These are phyloP conservation scores for Pogostemon cablin DNA, from an alignment of 257 asterid species.

Conservation along the genomic window DNA sequence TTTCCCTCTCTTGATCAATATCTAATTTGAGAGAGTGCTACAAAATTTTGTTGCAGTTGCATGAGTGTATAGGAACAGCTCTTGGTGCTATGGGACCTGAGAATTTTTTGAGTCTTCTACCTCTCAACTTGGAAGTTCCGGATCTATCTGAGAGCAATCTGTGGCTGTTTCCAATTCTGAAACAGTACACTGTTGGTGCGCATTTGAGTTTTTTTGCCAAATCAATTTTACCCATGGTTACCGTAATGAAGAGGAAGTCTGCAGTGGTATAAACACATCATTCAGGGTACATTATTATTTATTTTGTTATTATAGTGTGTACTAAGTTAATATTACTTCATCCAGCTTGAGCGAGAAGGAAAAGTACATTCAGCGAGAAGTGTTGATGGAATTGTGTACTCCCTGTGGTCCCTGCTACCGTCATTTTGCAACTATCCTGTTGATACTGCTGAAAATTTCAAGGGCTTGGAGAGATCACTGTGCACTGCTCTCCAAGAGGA, in stretches of 20 bases:
- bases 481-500: slow-evolving; percentile 72
- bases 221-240: slow-evolving; percentile 59
- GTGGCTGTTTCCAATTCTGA: slow-evolving; percentile 92
- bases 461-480: slow-evolving; percentile 59
- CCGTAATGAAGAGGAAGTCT: slow-evolving; percentile 66
- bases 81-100: slow-evolving; percentile 93
- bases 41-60: slow-evolving; percentile 65
- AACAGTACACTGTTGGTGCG: slow-evolving; percentile 78
- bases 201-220: slow-evolving; percentile 64
- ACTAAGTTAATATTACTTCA: slow-evolving; percentile 21
- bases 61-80: slow-evolving; percentile 87
- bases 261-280: slow-evolving; percentile 54
- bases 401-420: slow-evolving; percentile 95
- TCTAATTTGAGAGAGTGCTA: slow-evolving; percentile 23
- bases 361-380: slow-evolving; percentile 61
- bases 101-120: slow-evolving; percentile 62
- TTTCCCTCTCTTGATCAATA: background rate
- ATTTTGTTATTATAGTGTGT: slow-evolving; percentile 19
- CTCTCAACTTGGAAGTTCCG: slow-evolving; percentile 67
- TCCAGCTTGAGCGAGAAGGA: slow-evolving; percentile 81
- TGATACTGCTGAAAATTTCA: slow-evolving; percentile 79
- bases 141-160: slow-evolving; percentile 77
- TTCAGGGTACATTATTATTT: background rate
- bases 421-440: slow-evolving; percentile 92
- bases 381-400: slow-evolving; percentile 71